phyloP scores from a whole-genome alignment of 1,284 basidiomycete species.

The Pseudozyma sp. region DNA sequence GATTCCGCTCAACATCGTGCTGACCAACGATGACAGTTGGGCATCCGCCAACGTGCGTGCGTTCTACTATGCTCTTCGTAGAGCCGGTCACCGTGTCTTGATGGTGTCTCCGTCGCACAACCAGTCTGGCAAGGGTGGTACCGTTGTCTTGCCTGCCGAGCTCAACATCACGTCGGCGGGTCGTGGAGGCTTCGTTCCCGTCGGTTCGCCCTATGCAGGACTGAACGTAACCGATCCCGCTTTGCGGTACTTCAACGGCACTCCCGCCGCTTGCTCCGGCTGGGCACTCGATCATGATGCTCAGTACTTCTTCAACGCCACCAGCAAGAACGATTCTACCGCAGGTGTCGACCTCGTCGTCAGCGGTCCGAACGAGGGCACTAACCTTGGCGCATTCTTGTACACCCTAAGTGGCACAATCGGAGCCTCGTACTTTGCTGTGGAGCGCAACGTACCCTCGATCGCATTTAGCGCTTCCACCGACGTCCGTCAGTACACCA shows the following conservation, averaged over 20 bases:
- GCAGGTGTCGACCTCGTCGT: slow-evolving; percentile 47
- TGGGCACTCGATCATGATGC: slow-evolving; percentile 54
- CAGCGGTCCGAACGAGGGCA: slow-evolving; percentile 49
- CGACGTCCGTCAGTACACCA: slow-evolving; percentile 38
- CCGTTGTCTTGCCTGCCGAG: slow-evolving; percentile 54
- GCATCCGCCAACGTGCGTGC: slow-evolving; percentile 52
- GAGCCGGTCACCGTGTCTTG: slow-evolving; percentile 57
- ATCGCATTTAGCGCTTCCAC: slow-evolving; percentile 60
- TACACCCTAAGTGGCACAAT: slow-evolving; percentile 62
- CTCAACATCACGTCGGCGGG: slow-evolving; percentile 52
- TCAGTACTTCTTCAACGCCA: slow-evolving; percentile 41
- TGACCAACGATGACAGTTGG: slow-evolving; percentile 59
- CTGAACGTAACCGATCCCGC: slow-evolving; percentile 40
- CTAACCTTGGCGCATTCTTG: slow-evolving; percentile 56
- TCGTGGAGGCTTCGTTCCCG: slow-evolving; percentile 42
- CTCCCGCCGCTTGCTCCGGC: slow-evolving; percentile 48
- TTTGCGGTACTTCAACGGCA: slow-evolving; percentile 57
- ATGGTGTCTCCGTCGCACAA: slow-evolving; percentile 53
- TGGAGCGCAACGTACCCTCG: slow-evolving; percentile 53
- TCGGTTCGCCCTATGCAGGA: slow-evolving; percentile 42
- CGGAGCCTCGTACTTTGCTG: slow-evolving; percentile 53
- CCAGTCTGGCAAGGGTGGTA: slow-evolving; percentile 62
- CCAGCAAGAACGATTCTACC: slow-evolving; percentile 15
- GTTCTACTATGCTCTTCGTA: slow-evolving; percentile 59
- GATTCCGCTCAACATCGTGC: slow-evolving; percentile 57